Conservation (phyloP, 2,329 filamentous ascomycete genomes). For the Aspergillus ochraceoroseus region DNA sequence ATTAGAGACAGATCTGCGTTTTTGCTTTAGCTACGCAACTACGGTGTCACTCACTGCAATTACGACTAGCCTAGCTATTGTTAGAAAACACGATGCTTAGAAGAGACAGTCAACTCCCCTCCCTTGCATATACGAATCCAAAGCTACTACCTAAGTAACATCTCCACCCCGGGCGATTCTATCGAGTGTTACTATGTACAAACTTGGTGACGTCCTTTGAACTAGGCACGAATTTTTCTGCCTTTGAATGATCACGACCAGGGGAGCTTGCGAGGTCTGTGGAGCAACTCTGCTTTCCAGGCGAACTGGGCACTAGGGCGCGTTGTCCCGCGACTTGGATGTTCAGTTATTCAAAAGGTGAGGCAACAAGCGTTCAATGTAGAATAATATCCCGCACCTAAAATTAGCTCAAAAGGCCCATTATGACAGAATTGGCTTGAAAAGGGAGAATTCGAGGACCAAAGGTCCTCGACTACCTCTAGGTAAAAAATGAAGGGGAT, state of each 20-base stretch:
- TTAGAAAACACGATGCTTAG: constrained; percentile 4
- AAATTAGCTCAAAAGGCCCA: no score
- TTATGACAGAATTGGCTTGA: no score
- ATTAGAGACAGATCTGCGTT: constrained; percentile 8
- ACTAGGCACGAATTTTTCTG: constrained; percentile 16
- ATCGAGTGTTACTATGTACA: no score
- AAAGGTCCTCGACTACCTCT: no score
- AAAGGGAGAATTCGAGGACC: no score
- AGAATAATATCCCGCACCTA: no score
- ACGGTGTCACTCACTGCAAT: no score
- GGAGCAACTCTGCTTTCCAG: background rate
- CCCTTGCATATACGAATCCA: background rate
- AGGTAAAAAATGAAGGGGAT: no score
- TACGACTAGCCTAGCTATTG: background rate
- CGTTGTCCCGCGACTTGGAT: background rate
- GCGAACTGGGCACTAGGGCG: constrained; percentile 3
- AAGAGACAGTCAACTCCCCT: background rate
- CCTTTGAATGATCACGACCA: constrained; percentile 2
- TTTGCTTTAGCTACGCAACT: no score
- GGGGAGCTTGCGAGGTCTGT: background rate
- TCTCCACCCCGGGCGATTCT: background rate
- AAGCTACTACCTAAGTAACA: no score
- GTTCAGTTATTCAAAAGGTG: background rate
- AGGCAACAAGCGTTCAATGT: no score
- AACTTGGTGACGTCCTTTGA: no score